Base-by-base conservation (phyloP, 1,139 yeast genomes). In the Zygosaccharomyces pseudobailii region DNA sequence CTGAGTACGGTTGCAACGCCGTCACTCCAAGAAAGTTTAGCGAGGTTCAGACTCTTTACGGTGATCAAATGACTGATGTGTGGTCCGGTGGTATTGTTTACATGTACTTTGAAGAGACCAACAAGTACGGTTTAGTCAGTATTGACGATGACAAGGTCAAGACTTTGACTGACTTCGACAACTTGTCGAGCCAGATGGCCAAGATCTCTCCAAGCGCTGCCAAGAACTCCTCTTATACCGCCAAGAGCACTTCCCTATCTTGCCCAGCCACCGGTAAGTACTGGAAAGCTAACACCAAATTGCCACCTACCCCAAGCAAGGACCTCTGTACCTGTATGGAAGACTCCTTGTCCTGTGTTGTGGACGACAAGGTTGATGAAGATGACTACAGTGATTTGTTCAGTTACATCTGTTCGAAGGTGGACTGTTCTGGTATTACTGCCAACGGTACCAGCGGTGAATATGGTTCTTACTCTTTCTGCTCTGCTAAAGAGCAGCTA, bases 51-150 rank as follows among this genome's bases (percentile, higher is more conserved):
- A 74, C 88, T 36, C 62, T 85, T 32, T 85, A 75, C 69, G 71
- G 82, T 53, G 65, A 69, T 47, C 71, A 82, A 30, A 82, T 82
- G 88, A 80, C 87, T 53, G 83, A 76, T 63, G 87, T 84, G 45
- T 85, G 90, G 90, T 84, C 92, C 37, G 94, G 94, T 69, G 94
- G 92, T 74, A 84, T 85, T 60, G 90, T 84, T 43, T 84, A 84
- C 72, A 81, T 84, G 89, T 85, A 84, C 70, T 83, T 80, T 66
- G 77, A 85, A 72, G 92, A 84, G 71, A 76, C 69, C 36, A 84
- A 85, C 68, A 68, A 84, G 51, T 85, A 84, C 61, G 94, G 94
- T 65, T 74, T 85, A 61, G 95, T 87, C 48, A 62, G 80, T 42
- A 71, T 82, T 51, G 70, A 71, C 48, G 71, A 68, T 55, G 68